Percentiles rank a stretch among this genome's conserved stretches.
These are phyloP conservation scores for Sphagnum fallax DNA, from an alignment of 228 moss, liverwort and hornwort genomes.

Conservation along the genomic window DNA sequence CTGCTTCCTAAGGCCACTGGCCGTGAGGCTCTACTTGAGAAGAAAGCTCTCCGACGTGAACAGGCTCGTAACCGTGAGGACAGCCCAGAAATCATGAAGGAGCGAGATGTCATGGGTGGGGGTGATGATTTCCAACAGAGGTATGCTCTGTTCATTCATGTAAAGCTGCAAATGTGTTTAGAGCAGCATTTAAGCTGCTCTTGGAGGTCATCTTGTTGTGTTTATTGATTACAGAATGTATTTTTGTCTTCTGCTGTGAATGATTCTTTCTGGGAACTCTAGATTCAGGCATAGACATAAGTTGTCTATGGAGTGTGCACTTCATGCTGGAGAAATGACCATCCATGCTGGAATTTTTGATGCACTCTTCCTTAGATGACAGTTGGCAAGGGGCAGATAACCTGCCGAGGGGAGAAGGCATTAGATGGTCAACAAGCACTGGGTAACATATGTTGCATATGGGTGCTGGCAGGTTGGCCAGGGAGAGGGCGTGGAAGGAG, in stretches of 20 bases:
- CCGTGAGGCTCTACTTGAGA: slow-evolving; percentile 67
- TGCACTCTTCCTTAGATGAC: too few relatives aligned
- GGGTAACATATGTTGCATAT: too few relatives aligned
- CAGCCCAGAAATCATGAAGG: slow-evolving; percentile 70
- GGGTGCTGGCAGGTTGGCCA: slow-evolving; percentile 41
- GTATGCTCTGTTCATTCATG: slow-evolving; percentile 9
- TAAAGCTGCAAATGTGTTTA: background rate
- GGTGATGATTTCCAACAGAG: slow-evolving; percentile 82
- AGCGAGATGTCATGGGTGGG: slow-evolving; percentile 88
- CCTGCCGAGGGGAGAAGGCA: too few relatives aligned
- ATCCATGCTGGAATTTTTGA: too few relatives aligned
- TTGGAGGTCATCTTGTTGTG: background rate
- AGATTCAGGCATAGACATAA: too few relatives aligned
- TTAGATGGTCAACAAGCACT: too few relatives aligned
- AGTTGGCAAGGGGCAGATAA: too few relatives aligned
- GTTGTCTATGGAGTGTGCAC: too few relatives aligned
- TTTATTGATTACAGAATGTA: background rate
- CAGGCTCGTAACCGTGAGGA: slow-evolving; percentile 70
- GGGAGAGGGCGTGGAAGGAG: slow-evolving; percentile 67
- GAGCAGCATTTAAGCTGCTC: background rate
- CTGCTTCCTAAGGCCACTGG: slow-evolving; percentile 80
- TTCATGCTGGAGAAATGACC: too few relatives aligned
- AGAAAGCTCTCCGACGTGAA: slow-evolving; percentile 75
- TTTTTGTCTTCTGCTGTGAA: too few relatives aligned
- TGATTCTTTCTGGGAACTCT: too few relatives aligned